Base-by-base conservation (phyloP, 176 grass and related monocot species). In the Eragrostis nindensis region DNA sequence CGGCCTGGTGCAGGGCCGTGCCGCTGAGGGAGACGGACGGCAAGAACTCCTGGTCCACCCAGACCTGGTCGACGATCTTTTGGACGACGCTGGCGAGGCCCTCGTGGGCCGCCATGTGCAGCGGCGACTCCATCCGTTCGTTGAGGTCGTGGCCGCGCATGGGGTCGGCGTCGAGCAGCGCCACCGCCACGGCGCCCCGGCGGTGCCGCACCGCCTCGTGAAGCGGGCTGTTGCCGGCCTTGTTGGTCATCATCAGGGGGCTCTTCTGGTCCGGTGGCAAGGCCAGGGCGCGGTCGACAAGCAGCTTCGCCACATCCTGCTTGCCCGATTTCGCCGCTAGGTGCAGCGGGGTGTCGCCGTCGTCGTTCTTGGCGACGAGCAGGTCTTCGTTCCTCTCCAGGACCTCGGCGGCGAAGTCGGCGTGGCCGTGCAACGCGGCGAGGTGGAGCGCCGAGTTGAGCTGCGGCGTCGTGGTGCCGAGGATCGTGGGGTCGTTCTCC, bases 301-400 rank as follows among this genome's bases (percentile, higher is more conserved):
- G 68, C 18, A 75, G 59, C 7, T 53, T 27, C 0, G 41, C 83
- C 61, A 89, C 76, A 15, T 86, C 64, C 9, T 29, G 5, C 70
- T 63, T 80, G 10, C 94, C 94, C 6, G 41, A 26, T 66, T 73
- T 81, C 18, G 80, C 86, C 16, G 90, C 94, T 5, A 93, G 36
- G 45, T 97, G 94, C 72, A 97, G 73, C 47, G 94, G 77, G 61
- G 94, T 97, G 69, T 97, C 88, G 9, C 76, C 86, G 36, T 93
- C 83, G 5, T 25, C 67, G 59, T 92, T 92, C 62, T 7, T 65
- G 57, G 48, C 70, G 24, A 79, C 26, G 25, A 95, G 65, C 27
- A 90, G 41, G 24, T 68, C 38, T 12, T 43, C 24, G 18, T 49
- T 15, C 38, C 70, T 12, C 2, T 0, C 22, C 39, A 94, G 65